These are phyloP conservation scores for Litchi chinensis DNA, from an alignment of 345 rosid species.

Conservation along the genomic window DNA sequence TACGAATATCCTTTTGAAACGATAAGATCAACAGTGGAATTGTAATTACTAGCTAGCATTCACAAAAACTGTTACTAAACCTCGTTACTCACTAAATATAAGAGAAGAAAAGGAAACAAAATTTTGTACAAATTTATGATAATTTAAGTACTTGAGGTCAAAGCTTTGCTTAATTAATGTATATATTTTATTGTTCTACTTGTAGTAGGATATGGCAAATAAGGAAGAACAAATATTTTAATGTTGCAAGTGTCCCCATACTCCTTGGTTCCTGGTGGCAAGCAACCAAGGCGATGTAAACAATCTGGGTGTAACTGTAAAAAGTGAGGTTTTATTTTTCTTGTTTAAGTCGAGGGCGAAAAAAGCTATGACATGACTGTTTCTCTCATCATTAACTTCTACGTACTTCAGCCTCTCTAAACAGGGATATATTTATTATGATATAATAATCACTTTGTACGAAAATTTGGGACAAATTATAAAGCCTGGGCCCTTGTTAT, in stretches of 20 bases:
- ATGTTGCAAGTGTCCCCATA: background rate
- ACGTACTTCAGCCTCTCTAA: background rate
- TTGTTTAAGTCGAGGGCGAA: conserved; percentile 29
- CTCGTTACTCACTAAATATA: conserved; percentile 22
- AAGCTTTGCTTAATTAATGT: background rate
- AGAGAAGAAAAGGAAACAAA: background rate
- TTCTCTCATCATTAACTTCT: conserved; percentile 7
- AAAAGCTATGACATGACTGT: conserved; percentile 16
- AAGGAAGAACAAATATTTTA: background rate
- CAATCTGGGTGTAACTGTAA: background rate
- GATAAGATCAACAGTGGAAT: conserved; percentile 10
- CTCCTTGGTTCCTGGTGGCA: background rate
- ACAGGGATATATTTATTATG: background rate
- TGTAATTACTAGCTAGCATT: background rate
- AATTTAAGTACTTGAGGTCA: background rate
- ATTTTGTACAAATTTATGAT: background rate
- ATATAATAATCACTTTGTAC: conserved; percentile 2
- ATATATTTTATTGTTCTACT: background rate
- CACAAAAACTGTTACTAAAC: background rate
- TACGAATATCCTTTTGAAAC: conserved; percentile 19
- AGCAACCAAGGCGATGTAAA: conserved; percentile 15
- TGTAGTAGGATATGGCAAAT: conserved; percentile 23
- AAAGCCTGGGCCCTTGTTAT: background rate
- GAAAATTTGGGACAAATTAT: background rate
- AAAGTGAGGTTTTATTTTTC: conserved; percentile 4